A percentile compares a stretch with the other conserved stretches of the same genome.
Evolutionary conservation across 2,329 filamentous ascomycete species (phyloP).

Genomic region (Stachybotrys elegans): DNA sequence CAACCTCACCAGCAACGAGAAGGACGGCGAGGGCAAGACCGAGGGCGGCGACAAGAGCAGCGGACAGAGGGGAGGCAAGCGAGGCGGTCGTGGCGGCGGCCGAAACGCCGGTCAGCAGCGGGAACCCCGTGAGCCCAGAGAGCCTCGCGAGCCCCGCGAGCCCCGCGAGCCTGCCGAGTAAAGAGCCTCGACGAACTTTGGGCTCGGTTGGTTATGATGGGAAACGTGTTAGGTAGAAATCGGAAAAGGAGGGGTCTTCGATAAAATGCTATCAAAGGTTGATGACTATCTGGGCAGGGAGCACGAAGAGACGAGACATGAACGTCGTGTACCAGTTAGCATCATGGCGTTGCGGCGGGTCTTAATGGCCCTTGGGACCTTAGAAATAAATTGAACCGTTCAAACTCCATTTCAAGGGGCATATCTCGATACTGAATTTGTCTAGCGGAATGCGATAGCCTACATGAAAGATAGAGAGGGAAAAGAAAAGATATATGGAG

Average conservation of each 20-base stretch:
- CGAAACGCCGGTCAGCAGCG: constrained; percentile 47
- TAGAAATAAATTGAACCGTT: constrained; percentile 30
- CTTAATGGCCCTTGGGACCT: constrained; percentile 24
- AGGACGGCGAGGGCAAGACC: constrained; percentile 43
- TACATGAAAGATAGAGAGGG: constrained; percentile 17
- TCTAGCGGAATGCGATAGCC: constrained; percentile 22
- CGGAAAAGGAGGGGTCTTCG: constrained; percentile 9
- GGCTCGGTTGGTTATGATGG: no score
- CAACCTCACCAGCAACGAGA: constrained; percentile 49
- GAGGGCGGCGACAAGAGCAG: constrained; percentile 38
- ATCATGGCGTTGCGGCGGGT: constrained; percentile 34
- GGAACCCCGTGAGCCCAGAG: constrained; percentile 40
- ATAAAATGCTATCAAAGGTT: no score
- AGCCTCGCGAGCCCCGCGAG: constrained; percentile 35
- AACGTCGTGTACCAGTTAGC: constrained; percentile 27
- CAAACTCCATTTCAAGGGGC: constrained; percentile 19
- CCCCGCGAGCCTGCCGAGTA: constrained; percentile 27
- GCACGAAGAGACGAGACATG: constrained; percentile 19
- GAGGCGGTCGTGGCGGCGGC: constrained; percentile 46
- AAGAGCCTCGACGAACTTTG: constrained; percentile 12
- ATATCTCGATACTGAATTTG: no score
- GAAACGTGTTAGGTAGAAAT: neutral
- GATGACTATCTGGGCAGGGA: constrained; percentile 16
- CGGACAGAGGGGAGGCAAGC: constrained; percentile 44
- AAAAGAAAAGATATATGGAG: no score